Evolutionary conservation across 2,329 filamentous ascomycete genomes (phyloP), one percentile per base, ranked within the genome.

Genomic region (Pestalotiopsis sp.): DNA sequence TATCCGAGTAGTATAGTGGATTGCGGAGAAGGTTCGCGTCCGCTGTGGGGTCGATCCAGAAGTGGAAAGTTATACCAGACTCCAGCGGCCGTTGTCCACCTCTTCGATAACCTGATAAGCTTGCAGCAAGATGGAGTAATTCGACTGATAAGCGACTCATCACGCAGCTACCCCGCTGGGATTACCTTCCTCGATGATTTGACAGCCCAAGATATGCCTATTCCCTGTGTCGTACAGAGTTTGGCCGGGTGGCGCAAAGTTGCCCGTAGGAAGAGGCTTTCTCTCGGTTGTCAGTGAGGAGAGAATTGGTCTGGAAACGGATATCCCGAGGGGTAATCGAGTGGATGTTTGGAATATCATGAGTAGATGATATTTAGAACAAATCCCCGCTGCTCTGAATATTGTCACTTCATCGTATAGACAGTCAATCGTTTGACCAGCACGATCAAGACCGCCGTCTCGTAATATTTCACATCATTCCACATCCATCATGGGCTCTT

Each of bases 11-110:
- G 45, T 52, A 52, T 52, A 52, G 7, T 7, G 45, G 20, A n/a
- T n/a, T 52, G 3, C 5, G 45, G 4, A 52, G n/a, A 52, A n/a
- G 17, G 17, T 20, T 52, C 1, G 41, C 13, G 13, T 45, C 45
- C 6, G 7, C 3, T 52, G 45, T 52, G 45, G 45, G 45, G 45
- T n/a, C 5, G 45, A 20, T 52, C 20, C n/a, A n/a, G 56, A 45
- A 52, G n/a, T 45, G 62, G 62, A 65, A 65, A 52, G 62, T 65
- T 65, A 23, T 45, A 38, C 62, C 38, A 65, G 62, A 52, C 36
- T n/a, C 17, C 14, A 31, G n/a, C 13, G 7, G 41, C 9, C 17
- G 17, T n/a, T 2, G 45, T 9, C 45, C 45, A 17, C 17, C 45
- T n/a, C n/a, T 52, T 31, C 27, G 27, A 31, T 31, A 31, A 7